Evolutionary conservation across 495 filamentous ascomycete genomes (phyloP).

Genomic region (Penicillium roqueforti): DNA sequence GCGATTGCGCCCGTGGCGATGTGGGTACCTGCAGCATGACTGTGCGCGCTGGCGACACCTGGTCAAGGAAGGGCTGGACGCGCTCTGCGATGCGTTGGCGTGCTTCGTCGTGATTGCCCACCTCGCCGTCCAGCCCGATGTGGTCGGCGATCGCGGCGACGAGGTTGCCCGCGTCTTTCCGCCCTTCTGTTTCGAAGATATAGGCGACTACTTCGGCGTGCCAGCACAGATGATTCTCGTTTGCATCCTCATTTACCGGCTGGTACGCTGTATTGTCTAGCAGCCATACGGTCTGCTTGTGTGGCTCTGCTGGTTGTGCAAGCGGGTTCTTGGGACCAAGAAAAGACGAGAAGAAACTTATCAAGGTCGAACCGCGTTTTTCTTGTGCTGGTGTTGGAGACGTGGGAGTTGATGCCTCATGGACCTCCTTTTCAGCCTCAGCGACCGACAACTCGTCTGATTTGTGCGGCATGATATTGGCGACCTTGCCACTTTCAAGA

Average conservation of each 20-base stretch:
- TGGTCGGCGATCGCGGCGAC: constrained; percentile 69
- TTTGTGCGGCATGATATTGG: constrained; percentile 14
- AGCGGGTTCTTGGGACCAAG: constrained; percentile 29
- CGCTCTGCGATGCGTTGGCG: constrained; percentile 64
- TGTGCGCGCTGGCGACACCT: constrained; percentile 62
- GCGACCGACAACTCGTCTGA: background rate
- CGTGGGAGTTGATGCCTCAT: background rate
- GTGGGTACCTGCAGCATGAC: constrained; percentile 57
- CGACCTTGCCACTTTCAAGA: background rate
- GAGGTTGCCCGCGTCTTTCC: constrained; percentile 57
- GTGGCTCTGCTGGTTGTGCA: constrained; percentile 35
- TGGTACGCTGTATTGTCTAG: constrained; percentile 86
- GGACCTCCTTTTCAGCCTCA: background rate
- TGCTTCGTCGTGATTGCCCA: constrained; percentile 54
- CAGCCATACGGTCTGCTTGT: constrained; percentile 74
- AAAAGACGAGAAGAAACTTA: constrained; percentile 26
- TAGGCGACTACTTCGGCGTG: constrained; percentile 76
- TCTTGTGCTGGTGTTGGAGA: constrained; percentile 6
- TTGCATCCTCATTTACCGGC: constrained; percentile 20
- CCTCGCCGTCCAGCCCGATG: constrained; percentile 58
- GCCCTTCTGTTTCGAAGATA: constrained; percentile 68
- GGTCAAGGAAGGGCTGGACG: constrained; percentile 71
- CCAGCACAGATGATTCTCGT: constrained; percentile 50
- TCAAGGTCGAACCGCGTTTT: constrained; percentile 30
- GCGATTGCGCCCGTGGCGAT: constrained; percentile 28